Base-by-base conservation (phyloP, 768 basidiomycete genomes). In the Hydnomerulius pinastri region DNA sequence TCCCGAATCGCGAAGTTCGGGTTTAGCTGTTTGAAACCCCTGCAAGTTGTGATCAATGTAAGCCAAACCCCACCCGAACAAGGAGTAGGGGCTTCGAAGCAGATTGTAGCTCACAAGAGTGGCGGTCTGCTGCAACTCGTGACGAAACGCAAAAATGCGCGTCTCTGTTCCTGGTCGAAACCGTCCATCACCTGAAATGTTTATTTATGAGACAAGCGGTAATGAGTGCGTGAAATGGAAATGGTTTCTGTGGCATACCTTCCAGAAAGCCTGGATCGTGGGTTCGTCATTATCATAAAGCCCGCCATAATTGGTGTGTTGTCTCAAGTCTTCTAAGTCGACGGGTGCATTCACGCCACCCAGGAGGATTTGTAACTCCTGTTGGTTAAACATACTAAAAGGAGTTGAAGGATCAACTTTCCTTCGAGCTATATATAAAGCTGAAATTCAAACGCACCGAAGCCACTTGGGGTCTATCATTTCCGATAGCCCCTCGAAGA, bases 391-490 rank as follows among this genome's bases (percentile, higher is more conserved):
- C 91, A 98, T 95, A 38, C 92, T 90, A 54, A 42, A 39, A 13
- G 32, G 39, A 57, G 30, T 13, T 20, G 20, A 47, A 32, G 17
- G 7, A 28, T 68, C 32, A 62, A 51, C 23, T 13, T 6, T 40
- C 32, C 10, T 35, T 33, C 24, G 29, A 24, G 12, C n/a, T 36
- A 28, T 9, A 28, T 3, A n/a, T 32, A 24, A n/a, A 25, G 17
- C 1, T n/a, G 46, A 32, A 23, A 38, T 5, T 6, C n/a, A 43
- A 36, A 65, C 69, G 30, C 37, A 87, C 82, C 86, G 74, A 18
- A 96, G 77, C 91, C 90, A 98, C 60, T 90, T 90, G 0, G 82
- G 83, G 53, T 96, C 88, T 61, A 98, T 90, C 71, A 98, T 89
- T 56, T 95, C 92, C 13, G 87, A 87, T 37, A 99, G 72, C 1